Evolutionary conservation across 352 stramenopile genomes (phyloP).

Genomic region (Aphanomyces invadans): DNA sequence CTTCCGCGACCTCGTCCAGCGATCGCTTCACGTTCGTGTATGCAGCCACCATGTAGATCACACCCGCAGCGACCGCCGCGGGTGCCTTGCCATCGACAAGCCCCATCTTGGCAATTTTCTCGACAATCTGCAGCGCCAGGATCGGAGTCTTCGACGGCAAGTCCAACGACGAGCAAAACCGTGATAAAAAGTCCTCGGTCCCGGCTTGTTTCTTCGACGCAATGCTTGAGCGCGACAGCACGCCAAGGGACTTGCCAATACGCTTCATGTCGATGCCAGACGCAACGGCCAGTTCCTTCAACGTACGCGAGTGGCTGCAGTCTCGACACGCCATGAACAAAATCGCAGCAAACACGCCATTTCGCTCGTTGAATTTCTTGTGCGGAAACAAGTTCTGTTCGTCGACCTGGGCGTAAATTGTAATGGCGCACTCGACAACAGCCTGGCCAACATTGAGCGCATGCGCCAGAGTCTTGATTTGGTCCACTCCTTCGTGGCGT

Average conservation of each 20-base stretch:
- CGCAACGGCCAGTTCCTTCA: conserved; percentile 74
- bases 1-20: conserved; percentile 72
- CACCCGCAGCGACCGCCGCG: conserved; percentile 58
- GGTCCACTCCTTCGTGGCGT: conserved; percentile 57
- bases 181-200: conserved; percentile 67
- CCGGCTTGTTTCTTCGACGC: conserved; percentile 49
- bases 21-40: conserved; percentile 76
- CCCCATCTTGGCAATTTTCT: conserved; percentile 59
- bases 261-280: conserved; percentile 61
- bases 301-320: conserved; percentile 46
- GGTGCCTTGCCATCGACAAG: conserved; percentile 62
- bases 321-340: conserved; percentile 73
- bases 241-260: conserved; percentile 65
- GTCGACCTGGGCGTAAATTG: conserved; percentile 60
- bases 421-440: conserved; percentile 48
- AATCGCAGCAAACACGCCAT: conserved; percentile 54
- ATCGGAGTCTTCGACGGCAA: conserved; percentile 69
- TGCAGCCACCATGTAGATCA: conserved; percentile 75
- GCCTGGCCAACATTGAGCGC: conserved; percentile 54
- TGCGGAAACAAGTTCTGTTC: conserved; percentile 55
- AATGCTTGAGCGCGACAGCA: not conserved
- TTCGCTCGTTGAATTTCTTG: conserved; percentile 54
- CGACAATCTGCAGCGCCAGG: conserved; percentile 65
- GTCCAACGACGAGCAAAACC: conserved; percentile 65
- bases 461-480: conserved; percentile 62